Base-by-base conservation (phyloP, 768 basidiomycete genomes). In the Kwoniella heveanensis region DNA sequence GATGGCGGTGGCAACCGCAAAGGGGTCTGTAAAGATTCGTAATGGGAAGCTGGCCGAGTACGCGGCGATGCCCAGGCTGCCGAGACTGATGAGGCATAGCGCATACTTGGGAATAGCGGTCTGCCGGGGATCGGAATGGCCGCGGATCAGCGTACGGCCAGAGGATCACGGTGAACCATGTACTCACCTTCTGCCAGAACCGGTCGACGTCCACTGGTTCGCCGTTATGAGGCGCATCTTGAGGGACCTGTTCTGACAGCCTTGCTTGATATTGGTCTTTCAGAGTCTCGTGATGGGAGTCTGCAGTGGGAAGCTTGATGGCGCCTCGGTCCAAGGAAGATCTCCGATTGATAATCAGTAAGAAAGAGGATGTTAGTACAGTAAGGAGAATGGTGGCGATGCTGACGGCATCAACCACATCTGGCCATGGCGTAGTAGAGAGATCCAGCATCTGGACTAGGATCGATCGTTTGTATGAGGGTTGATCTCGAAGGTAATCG, bases 121-220 rank as follows among this genome's bases (percentile, higher is more conserved):
- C 30, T 22, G 26, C n/a, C 54, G 6, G 44, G 4, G 27, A n/a
- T 27, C n/a, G n/a, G 22, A 44, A 26, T 58, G 12, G 9, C 26
- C 17, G 46, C 8, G 30, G 46, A 25, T 25, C 39, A 44, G 39
- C 39, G 19, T 12, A 13, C 26, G 6, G 12, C 49, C 24, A 29
- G n/a, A 30, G 26, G 15, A 6, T 46, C 25, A 26, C 44, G 46
- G 13, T 15, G 22, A 17, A 8, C 39, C 29, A 21, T 44, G 8
- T 3, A 64, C 70, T 64, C 29, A 72, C 71, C 2, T 17, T 69
- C 0, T 21, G 30, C 67, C 67, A 69, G 26, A 72, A 72, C 21
- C 17, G 25, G 5, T 25, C 32, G 22, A 62, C 52, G 17, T 67
- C 50, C 5, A 69, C 57, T 12, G 62, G 63, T 12, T 67, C 65